Percentiles rank a stretch among this genome's conserved stretches.
Evolutionary conservation across 495 filamentous ascomycete genomes (phyloP).

Genomic region (Lasiosphaeria hispida): DNA sequence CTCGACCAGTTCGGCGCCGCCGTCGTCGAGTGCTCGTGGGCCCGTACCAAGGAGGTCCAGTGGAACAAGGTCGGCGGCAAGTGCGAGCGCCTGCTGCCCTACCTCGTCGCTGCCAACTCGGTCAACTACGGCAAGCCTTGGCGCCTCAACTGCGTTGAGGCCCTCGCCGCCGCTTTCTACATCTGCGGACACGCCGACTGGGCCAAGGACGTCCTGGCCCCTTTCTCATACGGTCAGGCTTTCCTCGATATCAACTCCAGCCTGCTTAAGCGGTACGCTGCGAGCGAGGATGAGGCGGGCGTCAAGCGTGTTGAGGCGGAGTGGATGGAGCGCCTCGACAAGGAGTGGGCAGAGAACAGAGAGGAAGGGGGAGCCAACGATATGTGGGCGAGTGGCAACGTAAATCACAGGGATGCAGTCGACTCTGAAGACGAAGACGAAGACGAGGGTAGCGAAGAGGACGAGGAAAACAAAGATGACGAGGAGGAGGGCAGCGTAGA

Average conservation of each 20-base stretch:
- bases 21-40: slow-evolving; percentile 97
- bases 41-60: slow-evolving; percentile 83
- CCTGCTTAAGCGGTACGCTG: slow-evolving; percentile 79
- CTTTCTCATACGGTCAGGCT: slow-evolving; percentile 82
- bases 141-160: slow-evolving; percentile 93
- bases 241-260: slow-evolving; percentile 87
- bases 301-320: slow-evolving; percentile 80
- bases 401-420: slow-evolving; percentile 61
- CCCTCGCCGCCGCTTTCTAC: slow-evolving; percentile 83
- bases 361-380: slow-evolving; percentile 62
- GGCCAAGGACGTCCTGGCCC: slow-evolving; percentile 76
- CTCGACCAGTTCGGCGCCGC: slow-evolving; percentile 88
- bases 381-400: slow-evolving; percentile 82
- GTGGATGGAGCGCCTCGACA: slow-evolving; percentile 87
- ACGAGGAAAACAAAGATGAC: slow-evolving; percentile 38
- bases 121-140: slow-evolving; percentile 97
- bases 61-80: slow-evolving; percentile 91
- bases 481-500: slow-evolving; percentile 37
- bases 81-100: slow-evolving; percentile 88
- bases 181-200: slow-evolving; percentile 92
- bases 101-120: slow-evolving; percentile 92
- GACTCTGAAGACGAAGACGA: slow-evolving; percentile 56
- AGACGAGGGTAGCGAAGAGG: slow-evolving; percentile 27
- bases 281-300: slow-evolving; percentile 77
- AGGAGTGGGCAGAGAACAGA: slow-evolving; percentile 80